Percentiles rank a stretch among this genome's conserved stretches.
Evolutionary conservation across 768 basidiomycete genomes (phyloP).

Genomic region (Crassisporium funariophilum): DNA sequence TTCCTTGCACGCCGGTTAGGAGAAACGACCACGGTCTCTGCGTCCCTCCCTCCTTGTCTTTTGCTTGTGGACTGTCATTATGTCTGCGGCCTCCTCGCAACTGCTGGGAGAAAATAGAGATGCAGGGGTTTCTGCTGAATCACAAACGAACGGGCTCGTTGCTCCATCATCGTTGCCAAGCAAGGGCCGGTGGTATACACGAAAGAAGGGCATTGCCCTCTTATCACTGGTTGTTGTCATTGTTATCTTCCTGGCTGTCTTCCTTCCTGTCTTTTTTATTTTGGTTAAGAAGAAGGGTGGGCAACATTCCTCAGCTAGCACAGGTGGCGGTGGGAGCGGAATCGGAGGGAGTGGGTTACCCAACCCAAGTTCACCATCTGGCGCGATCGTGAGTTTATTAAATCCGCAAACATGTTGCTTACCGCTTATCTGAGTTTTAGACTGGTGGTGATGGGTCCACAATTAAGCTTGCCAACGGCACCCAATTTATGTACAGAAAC

Average conservation of each 20-base stretch:
- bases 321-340: conserved; percentile 7
- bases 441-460: conserved; percentile 65
- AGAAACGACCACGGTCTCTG: too few relatives aligned
- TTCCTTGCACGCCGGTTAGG: too few relatives aligned
- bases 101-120: background rate
- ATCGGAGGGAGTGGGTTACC: conserved; percentile 3
- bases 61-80: too few relatives aligned
- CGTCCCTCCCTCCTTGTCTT: too few relatives aligned
- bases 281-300: conserved; percentile 21
- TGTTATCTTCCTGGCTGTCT: conserved; percentile 27
- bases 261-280: conserved; percentile 33
- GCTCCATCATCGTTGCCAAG: background rate
- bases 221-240: conserved; percentile 13
- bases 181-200: conserved; percentile 9
- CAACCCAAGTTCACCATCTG: conserved; percentile 16
- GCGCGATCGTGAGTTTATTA: conserved; percentile 17
- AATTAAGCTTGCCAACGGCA: conserved; percentile 62
- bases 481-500: conserved; percentile 71
- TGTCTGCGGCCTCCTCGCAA: too few relatives aligned
- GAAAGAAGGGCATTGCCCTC: conserved; percentile 10
- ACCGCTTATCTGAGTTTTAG: conserved; percentile 14
- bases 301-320: background rate
- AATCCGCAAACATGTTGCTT: background rate
- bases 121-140: background rate
- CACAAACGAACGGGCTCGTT: background rate